Percentiles rank a stretch among this genome's conserved stretches.
phyloP scores from a whole-genome alignment of 352 stramenopile genomes.

The Phytophthora foliorum region DNA sequence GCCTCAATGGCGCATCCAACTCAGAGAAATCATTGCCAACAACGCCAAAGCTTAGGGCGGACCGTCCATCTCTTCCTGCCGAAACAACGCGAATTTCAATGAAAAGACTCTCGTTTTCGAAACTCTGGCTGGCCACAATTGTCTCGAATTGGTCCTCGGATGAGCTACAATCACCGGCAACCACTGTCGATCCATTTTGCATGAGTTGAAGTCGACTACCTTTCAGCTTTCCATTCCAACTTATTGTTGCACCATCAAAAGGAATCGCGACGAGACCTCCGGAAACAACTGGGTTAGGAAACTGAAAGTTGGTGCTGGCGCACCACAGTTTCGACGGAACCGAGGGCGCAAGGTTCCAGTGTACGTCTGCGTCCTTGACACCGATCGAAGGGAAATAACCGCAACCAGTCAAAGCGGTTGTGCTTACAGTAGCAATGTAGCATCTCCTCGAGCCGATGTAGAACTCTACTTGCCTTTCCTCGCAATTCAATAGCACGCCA shows the following conservation, averaged over 20 bases:
- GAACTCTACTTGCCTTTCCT: conserved; percentile 72
- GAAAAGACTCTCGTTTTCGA: conserved; percentile 63
- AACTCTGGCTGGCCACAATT: conserved; percentile 62
- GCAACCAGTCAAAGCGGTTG: conserved; percentile 22
- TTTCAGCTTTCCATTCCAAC: conserved; percentile 72
- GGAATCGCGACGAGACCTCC: conserved; percentile 70
- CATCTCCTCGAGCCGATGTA: conserved; percentile 54
- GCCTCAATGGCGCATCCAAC: conserved; percentile 26
- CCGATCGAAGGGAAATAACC: conserved; percentile 70
- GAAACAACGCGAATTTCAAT: conserved; percentile 68
- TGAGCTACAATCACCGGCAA: conserved; percentile 63
- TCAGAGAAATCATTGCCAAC: conserved; percentile 49
- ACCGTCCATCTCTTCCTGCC: conserved; percentile 54
- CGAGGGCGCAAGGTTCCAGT: conserved; percentile 67
- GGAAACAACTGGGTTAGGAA: conserved; percentile 66
- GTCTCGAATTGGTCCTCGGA: conserved; percentile 63
- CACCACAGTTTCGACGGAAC: conserved; percentile 77
- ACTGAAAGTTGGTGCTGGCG: conserved; percentile 56
- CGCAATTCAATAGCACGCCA: conserved; percentile 72
- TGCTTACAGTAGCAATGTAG: conserved; percentile 40
- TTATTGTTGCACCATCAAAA: conserved; percentile 67
- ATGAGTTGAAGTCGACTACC: conserved; percentile 59
- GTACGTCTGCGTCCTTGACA: conserved; percentile 64
- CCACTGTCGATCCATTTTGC: conserved; percentile 59
- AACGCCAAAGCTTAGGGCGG: conserved; percentile 65